Base-by-base conservation (phyloP, 139 green algal species). In the Bryopsis sp. region DNA sequence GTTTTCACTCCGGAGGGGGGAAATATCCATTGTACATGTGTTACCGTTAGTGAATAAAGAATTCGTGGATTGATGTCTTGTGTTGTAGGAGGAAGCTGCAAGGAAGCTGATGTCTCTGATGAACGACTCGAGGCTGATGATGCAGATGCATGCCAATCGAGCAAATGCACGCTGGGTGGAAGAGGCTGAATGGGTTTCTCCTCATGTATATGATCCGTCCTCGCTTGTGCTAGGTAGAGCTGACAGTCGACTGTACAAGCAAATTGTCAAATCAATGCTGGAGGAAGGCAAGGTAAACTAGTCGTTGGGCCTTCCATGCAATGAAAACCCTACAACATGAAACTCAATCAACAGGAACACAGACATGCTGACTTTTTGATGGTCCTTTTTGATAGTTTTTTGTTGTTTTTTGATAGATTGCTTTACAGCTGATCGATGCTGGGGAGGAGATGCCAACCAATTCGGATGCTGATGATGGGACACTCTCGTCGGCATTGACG, bases 141-240 rank as follows among this genome's bases (percentile, higher is more conserved):
- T 69, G 62, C 33, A 38, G 29, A 69, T 69, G 62, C 62, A 47
- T 5, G 62, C 37, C 3, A 54, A 69, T 35, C 15, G 62, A 33
- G 62, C 62, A 31, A 69, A 69, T 57, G 62, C 62, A 54, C 39
- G 37, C 6, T 69, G 62, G 62, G 62, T 69, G 37, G 62, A 69
- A 69, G 32, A 11, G 7, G 6, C 6, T 37, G 5, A 3, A 8
- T 69, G 62, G 62, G 26, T 29, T 58, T 35, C 39, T 29, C 62
- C 62, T 15, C 37, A 69, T 24, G 37, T 69, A 35, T 69, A 69
- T 35, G 62, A 69, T 35, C 62, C 62, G 11, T 11, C 19, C 22
- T 33, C 39, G 5, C 38, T 69, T 26, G 24, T 69, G 26, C 3
- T 50, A 5, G 62, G 62, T 36, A 35, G 62, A 36, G 37, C 62